Conservation (phyloP, 2,329 filamentous ascomycete species). For the Microascus cirrosus region DNA sequence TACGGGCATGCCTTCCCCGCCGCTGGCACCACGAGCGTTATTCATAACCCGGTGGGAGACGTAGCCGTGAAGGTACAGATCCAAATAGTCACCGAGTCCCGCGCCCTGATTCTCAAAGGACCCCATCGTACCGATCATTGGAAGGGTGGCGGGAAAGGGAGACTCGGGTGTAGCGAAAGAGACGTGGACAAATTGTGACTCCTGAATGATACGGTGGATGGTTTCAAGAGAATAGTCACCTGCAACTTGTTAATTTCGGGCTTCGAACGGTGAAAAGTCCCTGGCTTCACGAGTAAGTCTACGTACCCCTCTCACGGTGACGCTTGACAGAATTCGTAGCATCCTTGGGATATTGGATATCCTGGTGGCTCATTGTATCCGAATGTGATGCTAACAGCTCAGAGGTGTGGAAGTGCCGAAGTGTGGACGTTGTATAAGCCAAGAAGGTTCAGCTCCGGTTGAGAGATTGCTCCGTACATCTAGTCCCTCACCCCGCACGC, state of each 20-base stretch:
- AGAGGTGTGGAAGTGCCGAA: background rate
- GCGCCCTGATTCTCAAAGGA: slow-evolving; percentile 55
- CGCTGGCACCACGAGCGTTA: slow-evolving; percentile 26
- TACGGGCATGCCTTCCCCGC: slow-evolving; percentile 49
- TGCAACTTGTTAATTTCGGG: background rate
- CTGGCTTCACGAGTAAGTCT: background rate
- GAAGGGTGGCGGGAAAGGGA: slow-evolving; percentile 66
- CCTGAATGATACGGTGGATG: slow-evolving; percentile 68
- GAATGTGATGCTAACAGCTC: slow-evolving; percentile 6
- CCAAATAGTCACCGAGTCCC: slow-evolving; percentile 51
- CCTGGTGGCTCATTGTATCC: background rate
- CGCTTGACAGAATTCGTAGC: slow-evolving; percentile 56
- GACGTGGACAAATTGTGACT: slow-evolving; percentile 64
- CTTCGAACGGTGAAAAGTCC: too few relatives aligned
- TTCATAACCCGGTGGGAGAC: slow-evolving; percentile 70
- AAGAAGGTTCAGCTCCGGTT: too few relatives aligned
- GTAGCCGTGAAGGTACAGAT: slow-evolving; percentile 78
- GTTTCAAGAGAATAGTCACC: slow-evolving; percentile 56
- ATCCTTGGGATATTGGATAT: slow-evolving; percentile 47
- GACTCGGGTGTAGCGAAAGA: slow-evolving; percentile 57
- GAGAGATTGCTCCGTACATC: too few relatives aligned
- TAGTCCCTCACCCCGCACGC: too few relatives aligned
- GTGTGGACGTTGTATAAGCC: background rate
- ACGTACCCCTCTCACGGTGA: slow-evolving; percentile 49
- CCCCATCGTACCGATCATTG: slow-evolving; percentile 79